phyloP scores from a whole-genome alignment of 2,329 filamentous ascomycete species.

The Cercospora sp. region DNA sequence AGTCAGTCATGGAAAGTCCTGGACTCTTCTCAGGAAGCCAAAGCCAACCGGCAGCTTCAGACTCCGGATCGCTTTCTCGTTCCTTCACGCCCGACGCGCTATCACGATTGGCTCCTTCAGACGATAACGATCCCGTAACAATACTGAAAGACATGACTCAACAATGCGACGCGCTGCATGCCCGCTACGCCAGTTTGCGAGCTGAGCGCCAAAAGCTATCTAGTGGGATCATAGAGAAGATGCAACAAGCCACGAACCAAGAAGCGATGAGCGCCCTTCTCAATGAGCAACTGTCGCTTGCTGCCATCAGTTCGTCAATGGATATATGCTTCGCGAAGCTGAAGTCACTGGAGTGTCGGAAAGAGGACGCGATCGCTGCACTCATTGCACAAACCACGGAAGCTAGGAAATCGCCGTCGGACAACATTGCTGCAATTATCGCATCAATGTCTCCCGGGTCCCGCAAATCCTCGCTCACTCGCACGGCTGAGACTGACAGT shows the following conservation, averaged over 20 bases:
- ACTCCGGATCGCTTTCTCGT: constrained; percentile 10
- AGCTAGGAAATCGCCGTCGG: constrained; percentile 16
- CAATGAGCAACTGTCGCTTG: constrained; percentile 36
- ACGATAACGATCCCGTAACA: constrained; percentile 18
- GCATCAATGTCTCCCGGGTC: constrained; percentile 22
- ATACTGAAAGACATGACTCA: constrained; percentile 25
- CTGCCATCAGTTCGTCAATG: constrained; percentile 38
- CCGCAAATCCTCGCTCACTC: constrained; percentile 15
- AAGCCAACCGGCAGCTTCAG: constrained; percentile 16
- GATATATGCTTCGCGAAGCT: constrained; percentile 40
- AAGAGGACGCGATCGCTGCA: constrained; percentile 33
- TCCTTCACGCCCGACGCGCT: constrained; percentile 18
- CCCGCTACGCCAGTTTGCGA: constrained; percentile 34
- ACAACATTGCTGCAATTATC: constrained; percentile 26
- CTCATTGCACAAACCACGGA: constrained; percentile 27
- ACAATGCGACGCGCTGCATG: constrained; percentile 35
- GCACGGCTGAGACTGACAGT: constrained; percentile 16
- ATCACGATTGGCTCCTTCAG: constrained; percentile 9
- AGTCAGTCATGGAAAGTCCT: constrained; percentile 1
- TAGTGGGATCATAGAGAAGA: constrained; percentile 27
- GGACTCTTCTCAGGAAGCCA: neutral
- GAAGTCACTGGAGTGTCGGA: constrained; percentile 36
- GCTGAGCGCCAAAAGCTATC: constrained; percentile 36
- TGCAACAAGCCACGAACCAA: constrained; percentile 29
- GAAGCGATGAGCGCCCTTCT: constrained; percentile 34